Conservation (phyloP, 164 flowering plant species). For the Umbilicus rupestris region DNA sequence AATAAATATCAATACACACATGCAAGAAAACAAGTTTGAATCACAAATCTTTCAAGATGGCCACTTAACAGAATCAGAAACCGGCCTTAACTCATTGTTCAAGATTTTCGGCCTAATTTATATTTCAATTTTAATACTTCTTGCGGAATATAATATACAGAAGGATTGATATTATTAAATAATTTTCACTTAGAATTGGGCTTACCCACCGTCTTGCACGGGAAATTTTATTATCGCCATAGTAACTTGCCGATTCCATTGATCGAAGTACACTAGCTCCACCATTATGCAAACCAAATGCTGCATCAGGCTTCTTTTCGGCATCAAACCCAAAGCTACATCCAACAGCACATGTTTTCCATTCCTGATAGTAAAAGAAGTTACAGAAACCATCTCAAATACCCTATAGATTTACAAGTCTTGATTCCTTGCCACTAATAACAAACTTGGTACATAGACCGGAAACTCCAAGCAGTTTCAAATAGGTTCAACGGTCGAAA, state of each 20-base stretch:
- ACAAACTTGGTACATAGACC: background rate
- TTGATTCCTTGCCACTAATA: background rate
- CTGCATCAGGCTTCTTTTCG: slow-evolving; percentile 56
- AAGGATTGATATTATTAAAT: background rate
- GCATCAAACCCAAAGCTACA: slow-evolving; percentile 52
- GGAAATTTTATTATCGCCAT: slow-evolving; percentile 57
- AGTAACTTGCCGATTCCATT: slow-evolving; percentile 91
- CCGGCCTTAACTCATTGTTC: no score
- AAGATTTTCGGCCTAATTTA: background rate
- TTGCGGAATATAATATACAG: background rate
- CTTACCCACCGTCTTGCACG: slow-evolving; percentile 99
- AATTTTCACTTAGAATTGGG: slow-evolving; percentile 24
- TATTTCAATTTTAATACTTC: background rate
- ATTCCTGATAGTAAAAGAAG: slow-evolving; percentile 38
- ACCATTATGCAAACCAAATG: slow-evolving; percentile 38
- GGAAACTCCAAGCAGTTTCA: background rate
- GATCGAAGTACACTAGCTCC: slow-evolving; percentile 60
- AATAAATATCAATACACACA: background rate
- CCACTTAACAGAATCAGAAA: no score
- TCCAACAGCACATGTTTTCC: slow-evolving; percentile 61
- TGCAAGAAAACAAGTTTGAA: no score
- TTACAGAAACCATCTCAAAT: background rate
- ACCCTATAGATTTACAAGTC: background rate
- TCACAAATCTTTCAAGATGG: no score
- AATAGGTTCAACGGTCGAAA: background rate